Evolutionary conservation across 139 green algal species (phyloP), one percentile per base, ranked within the genome.

Genomic region (Pleodorina starrii): DNA sequence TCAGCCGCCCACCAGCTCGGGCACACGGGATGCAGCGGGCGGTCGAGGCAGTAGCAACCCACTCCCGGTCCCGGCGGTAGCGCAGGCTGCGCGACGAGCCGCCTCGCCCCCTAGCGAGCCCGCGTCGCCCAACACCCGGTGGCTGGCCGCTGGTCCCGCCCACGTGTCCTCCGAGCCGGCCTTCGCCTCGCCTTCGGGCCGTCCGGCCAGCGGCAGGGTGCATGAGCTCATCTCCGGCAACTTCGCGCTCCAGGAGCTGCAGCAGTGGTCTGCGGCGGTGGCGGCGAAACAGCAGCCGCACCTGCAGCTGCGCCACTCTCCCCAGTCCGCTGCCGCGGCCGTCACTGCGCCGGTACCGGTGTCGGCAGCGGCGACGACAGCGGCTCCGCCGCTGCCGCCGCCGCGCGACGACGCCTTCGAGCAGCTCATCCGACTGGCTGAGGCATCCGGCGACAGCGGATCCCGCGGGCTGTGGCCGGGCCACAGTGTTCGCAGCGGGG

Each of bases 221-320:
- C 68, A 76, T 2, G 35, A 76, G 68, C 32, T 44, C 6, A 76
- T 76, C 1, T 43, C 68, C 6, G 35, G 36, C 29, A 46, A 76
- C 38, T 76, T 48, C 68, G 68, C 68, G 38, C 68, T 76, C 11
- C 46, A n/a, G 10, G 35, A 76, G 68, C 68, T 76, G 68, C 68
- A 76, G 25, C 68, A 76, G 6, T 76, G 68, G 68, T 23, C 68
- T 48, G 17, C 68, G 35, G 68, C 35, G 16, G 19, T 46, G 35
- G 68, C 68, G 19, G 19, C 32, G 14, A 19, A 32, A 76, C 32
- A 76, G 68, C 36, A 48, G 68, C 25, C 35, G 68, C 68, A 40
- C n/a, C 32, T 23, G 36, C 68, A 43, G 17, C 35, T 32, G 68
- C 68, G 29, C 32, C 38, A n/a, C 57, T 17, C 57, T 11, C 5